Evolutionary conservation across 2,329 filamentous ascomycete genomes (phyloP).

Genomic region (Neopestalotiopsis clavispora): DNA sequence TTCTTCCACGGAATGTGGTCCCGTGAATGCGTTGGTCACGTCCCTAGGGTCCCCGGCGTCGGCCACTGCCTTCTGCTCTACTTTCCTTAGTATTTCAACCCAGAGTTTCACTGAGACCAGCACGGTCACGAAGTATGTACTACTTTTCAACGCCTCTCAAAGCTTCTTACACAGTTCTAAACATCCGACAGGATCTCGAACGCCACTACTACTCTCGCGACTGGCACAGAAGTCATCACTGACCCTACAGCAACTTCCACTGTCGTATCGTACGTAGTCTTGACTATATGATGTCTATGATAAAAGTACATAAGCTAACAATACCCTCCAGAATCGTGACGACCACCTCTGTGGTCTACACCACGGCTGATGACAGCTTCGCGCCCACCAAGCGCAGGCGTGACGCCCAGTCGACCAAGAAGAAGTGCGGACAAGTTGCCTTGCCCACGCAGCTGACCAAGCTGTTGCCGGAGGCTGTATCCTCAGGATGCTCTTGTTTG

Average conservation of each 20-base stretch:
- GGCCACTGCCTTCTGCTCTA: constrained; percentile 4
- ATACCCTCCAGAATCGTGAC: not conserved
- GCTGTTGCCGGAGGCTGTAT: not conserved
- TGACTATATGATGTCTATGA: not conserved
- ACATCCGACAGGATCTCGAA: not conserved
- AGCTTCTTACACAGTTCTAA: not conserved
- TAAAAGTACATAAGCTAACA: not conserved
- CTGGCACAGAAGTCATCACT: constrained; percentile 3
- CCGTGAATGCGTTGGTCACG: not conserved
- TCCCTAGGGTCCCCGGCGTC: not conserved
- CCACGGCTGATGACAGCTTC: constrained; percentile 1
- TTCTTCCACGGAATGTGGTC: not conserved
- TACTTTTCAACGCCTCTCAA: not conserved
- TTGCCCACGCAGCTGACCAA: not conserved
- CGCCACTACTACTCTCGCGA: not conserved
- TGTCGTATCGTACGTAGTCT: not conserved
- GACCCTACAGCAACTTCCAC: constrained; percentile 4
- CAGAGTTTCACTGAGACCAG: not conserved
- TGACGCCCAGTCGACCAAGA: not conserved
- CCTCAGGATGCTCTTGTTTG: constrained; percentile 8
- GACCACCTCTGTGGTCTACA: constrained; percentile 7
- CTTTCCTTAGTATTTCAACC: not conserved
- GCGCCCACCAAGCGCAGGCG: constrained; percentile 1
- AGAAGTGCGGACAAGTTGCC: not conserved
- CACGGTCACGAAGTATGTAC: not conserved